Evolutionary conservation across 768 basidiomycete genomes (phyloP), one percentile per base, ranked within the genome.

Genomic region (Gloeopeniophorella convolvens): DNA sequence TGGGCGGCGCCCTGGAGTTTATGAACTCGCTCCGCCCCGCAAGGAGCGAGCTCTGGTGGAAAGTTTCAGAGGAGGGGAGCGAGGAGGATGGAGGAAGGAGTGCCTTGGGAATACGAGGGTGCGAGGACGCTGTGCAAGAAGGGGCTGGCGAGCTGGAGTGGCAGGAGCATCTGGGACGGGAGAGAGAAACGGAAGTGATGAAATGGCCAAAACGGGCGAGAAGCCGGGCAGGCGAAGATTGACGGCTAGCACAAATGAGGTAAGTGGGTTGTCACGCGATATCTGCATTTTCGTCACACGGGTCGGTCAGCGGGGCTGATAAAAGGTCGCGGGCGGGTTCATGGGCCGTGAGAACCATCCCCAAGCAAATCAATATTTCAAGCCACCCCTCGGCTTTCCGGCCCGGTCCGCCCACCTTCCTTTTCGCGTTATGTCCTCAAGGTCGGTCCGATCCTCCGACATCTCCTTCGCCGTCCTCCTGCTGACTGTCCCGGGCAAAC

Each of bases 351-450:
- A 68, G 68, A 68, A 68, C 58, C 59, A 62, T 65, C 72, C 71
- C 72, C 56, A 55, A 55, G 54, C 57, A 71, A 71, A 69, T 68
- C 66, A 68, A 68, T 62, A 57, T 62, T 62, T 65, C 65, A 52
- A 62, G 61, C 64, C 67, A 66, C 63, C 65, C 61, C 70, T 65
- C 68, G 65, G 68, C 65, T 60, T 58, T 60, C 63, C 70, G 79
- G 80, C 80, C 60, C 72, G 70, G 68, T 70, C 71, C 69, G 72
- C 66, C 68, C 69, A 66, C 60, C 66, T 51, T 70, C 73, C 71
- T 68, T 70, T 69, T 74, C 66, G 57, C 63, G 77, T 74, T 61
- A 88, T 88, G 85, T 84, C 84, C 67, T 88, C 85, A 59, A 83
- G 85, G 85, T 83, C 58, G 59, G 63, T 35, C 42, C 51, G 56